phyloP scores from a whole-genome alignment of 1,284 basidiomycete genomes.

The Pterulicium gracile region DNA sequence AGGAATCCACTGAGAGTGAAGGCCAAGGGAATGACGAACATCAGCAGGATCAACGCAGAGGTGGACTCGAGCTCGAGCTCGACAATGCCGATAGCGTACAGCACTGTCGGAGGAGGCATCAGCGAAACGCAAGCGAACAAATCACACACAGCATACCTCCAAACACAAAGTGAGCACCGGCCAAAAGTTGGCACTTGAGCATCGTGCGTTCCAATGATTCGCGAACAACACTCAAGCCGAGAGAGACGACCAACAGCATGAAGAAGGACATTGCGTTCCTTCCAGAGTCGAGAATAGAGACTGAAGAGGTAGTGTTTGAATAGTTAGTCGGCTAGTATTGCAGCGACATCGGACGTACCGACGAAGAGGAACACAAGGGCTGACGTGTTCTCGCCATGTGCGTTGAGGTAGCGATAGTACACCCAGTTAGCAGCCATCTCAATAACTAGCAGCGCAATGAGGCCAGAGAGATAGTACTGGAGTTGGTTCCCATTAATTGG shows the following conservation, averaged over 20 bases:
- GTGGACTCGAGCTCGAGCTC: conserved; percentile 86
- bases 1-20: conserved; percentile 92
- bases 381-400: conserved; percentile 66
- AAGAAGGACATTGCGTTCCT: conserved; percentile 94
- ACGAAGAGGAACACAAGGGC: conserved; percentile 81
- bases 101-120: conserved; percentile 36
- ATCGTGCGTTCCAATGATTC: conserved; percentile 74
- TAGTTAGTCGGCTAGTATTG: background rate
- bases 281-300: conserved; percentile 87
- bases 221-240: conserved; percentile 78
- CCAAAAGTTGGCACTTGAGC: conserved; percentile 68
- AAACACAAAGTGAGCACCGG: conserved; percentile 84
- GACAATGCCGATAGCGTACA: conserved; percentile 89
- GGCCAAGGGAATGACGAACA: conserved; percentile 89
- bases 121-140: conserved; percentile 7
- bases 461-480: conserved; percentile 90
- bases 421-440: conserved; percentile 91
- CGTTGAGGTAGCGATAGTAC: conserved; percentile 86
- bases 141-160: conserved; percentile 72
- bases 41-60: conserved; percentile 64
- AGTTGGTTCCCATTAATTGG: conserved; percentile 10
- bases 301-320: conserved; percentile 22
- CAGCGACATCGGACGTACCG: conserved; percentile 31
- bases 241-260: conserved; percentile 84
- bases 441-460: conserved; percentile 81